Base-by-base conservation (phyloP, 2,329 filamentous ascomycete genomes). In the Xylariaceae sp. region DNA sequence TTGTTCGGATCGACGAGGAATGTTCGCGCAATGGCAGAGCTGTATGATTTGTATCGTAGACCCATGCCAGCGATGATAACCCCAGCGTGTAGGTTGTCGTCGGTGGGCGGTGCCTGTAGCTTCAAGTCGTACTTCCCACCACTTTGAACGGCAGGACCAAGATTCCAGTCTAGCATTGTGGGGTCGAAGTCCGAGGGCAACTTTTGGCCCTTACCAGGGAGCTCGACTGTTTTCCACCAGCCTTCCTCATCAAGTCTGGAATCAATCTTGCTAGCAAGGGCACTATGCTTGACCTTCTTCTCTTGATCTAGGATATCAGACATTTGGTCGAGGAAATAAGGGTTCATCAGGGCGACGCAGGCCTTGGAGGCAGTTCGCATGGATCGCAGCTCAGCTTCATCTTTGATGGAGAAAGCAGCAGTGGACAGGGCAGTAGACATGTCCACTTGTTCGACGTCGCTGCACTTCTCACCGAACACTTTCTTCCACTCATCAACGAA, bases 251-350 rank as follows among this genome's bases (percentile, higher is more conserved):
- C 91, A 42, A 98, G 83, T 69, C 96, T 96, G 57, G 82, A 80
- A 53, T 91, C 83, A 24, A 98, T 85, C 65, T 90, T 93, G 56
- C 88, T 82, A n/a, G 87, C 83, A 7, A 98, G 76, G 2, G 78
- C 76, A 51, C 84, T 87, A 67, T 98, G 93, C 49, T 89, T 93
- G 61, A 97, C 89, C 62, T 95, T 95, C 73, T 95, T 96, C 65
- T 97, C 94, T 53, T 90, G 85, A 60, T 98, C 93, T 45, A 98
- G 80, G 39, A 97, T 85, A 54, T 87, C 85, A 38, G 91, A 95
- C 90, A 98, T 97, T 64, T 96, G 90, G 61, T 98, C 93, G 51
- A 98, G 83, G 64, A 97, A 97, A 66, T 93, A 98, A 45, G 91
- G 89, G 38, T 89, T 89, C 83, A 97, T 94, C 45, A 97, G 73